Evolutionary conservation across 176 grass and related monocot genomes (phyloP), one percentile per base, ranked within the genome.

Genomic region (Alloteropsis semialata): DNA sequence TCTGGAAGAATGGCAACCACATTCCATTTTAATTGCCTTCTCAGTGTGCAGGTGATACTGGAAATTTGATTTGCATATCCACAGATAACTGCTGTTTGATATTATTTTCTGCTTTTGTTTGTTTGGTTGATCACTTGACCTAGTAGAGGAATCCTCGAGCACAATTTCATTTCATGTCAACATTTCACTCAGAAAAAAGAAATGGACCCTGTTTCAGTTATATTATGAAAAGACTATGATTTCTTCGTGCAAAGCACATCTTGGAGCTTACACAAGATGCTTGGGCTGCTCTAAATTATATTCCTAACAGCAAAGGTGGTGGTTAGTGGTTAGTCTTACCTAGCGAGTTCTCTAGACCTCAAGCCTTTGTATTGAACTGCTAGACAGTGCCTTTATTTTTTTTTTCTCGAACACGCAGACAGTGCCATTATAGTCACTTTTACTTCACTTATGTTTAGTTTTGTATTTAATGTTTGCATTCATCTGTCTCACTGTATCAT

Each of bases 21-120:
- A 78, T 98, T 91, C 69, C 96, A 98, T 91, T 98, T 88, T 80
- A 98, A 98, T 72, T 98, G 88, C n/a, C 96, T 98, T 88, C 96
- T 98, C 58, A 98, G 96, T 76, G 96, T 93, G 51, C 96, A 98
- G 96, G 96, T 98, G 81, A 84, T 56, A 62, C 10, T 72, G 45
- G 10, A n/a, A 75, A 65, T 13, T 76, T 74, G 59, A 78, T 87
- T 54, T 78, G 61, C 64, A 82, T 46, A 63, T 69, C 22, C 0
- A 3, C 12, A 29, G 68, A 34, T 50, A 58, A 72, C 28, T 57
- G 55, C 36, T 0, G 0, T 84, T 33, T 21, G 17, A 21, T 67
- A 41, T 88, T 68, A 5, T 58, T 59, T 78, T 25, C 11, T 61
- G 18, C 55, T 38, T 87, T 30, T 81, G 46, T 80, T 66, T 88